phyloP scores from a whole-genome alignment of 140 eudicot species.

The Cichorium intybus region DNA sequence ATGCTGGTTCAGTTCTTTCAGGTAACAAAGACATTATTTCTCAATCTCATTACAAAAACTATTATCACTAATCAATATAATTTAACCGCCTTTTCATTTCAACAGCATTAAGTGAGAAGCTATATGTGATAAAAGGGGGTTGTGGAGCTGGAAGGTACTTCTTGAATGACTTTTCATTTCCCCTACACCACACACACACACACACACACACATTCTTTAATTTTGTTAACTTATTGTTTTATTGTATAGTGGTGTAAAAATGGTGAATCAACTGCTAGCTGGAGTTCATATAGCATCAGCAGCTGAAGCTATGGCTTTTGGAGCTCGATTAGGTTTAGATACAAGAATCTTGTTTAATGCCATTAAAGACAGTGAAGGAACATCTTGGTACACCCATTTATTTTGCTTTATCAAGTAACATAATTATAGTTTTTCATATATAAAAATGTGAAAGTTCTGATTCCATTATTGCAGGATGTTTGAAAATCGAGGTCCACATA shows the following conservation, averaged over 20 bases:
- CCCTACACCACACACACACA: conserved; percentile 1
- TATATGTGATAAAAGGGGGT: conserved; percentile 82
- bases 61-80: conserved; percentile 6
- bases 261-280: conserved; percentile 98
- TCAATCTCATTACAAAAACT: neutral
- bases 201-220: conserved; percentile 2
- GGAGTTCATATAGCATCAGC: conserved; percentile 99
- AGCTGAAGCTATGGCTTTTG: conserved; percentile 98
- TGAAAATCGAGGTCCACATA: conserved; percentile 98
- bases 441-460: conserved; percentile 1
- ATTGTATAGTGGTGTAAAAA: conserved; percentile 80
- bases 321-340: conserved; percentile 88
- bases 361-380: conserved; percentile 68
- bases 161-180: conserved; percentile 17
- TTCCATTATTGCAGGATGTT: conserved; percentile 78
- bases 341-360: conserved; percentile 72
- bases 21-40: conserved; percentile 51
- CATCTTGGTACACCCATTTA: conserved; percentile 70
- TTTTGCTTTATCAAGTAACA: neutral
- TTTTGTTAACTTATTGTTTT: conserved; percentile 7
- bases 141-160: conserved; percentile 98
- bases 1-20: conserved; percentile 81
- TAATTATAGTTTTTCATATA: neutral
- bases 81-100: conserved; percentile 18
- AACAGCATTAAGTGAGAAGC: conserved; percentile 95